phyloP scores from a whole-genome alignment of 2,329 filamentous ascomycete genomes.

The Coniochaeta ligniaria region DNA sequence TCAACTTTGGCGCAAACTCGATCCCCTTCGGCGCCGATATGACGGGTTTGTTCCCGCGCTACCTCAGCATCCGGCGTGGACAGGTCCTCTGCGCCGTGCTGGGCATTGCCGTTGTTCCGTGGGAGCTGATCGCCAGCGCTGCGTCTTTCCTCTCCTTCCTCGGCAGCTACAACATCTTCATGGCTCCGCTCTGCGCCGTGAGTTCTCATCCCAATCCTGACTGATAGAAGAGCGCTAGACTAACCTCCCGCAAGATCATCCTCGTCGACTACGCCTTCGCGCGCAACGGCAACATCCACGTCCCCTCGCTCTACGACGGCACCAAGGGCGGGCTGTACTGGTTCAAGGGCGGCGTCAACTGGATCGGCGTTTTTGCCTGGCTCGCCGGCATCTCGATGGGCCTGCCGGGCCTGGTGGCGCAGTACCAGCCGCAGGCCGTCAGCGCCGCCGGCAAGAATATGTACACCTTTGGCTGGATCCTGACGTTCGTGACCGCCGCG shows the following conservation, averaged over 20 bases:
- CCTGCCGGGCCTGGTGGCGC: conserved; percentile 15
- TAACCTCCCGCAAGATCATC: conserved; percentile 13
- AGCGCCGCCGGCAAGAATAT: conserved; percentile 16
- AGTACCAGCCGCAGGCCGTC: conserved; percentile 17
- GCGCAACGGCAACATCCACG: conserved; percentile 22
- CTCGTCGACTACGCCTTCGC: conserved; percentile 26
- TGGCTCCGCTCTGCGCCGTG: conserved; percentile 13
- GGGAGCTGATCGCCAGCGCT: conserved; percentile 17
- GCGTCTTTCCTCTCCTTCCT: conserved; percentile 17
- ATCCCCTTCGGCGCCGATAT: conserved; percentile 33
- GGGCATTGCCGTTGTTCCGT: conserved; percentile 17
- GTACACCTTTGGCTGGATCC: conserved; percentile 22
- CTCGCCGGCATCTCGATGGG: conserved; percentile 15
- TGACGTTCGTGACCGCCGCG: conserved; percentile 18
- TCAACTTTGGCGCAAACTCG: conserved; percentile 32
- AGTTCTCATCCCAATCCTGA: not conserved
- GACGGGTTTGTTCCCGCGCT: conserved; percentile 30
- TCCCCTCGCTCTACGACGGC: conserved; percentile 21
- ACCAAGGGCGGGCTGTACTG: conserved; percentile 20
- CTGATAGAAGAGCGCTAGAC: not conserved
- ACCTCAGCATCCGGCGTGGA: conserved; percentile 33
- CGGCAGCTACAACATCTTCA: conserved; percentile 18
- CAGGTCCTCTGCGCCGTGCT: conserved; percentile 31
- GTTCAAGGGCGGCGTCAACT: conserved; percentile 24
- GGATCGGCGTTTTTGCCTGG: conserved; percentile 18